These are phyloP conservation scores for Lactarius vividus DNA, from an alignment of 768 basidiomycete species.

Conservation along the genomic window DNA sequence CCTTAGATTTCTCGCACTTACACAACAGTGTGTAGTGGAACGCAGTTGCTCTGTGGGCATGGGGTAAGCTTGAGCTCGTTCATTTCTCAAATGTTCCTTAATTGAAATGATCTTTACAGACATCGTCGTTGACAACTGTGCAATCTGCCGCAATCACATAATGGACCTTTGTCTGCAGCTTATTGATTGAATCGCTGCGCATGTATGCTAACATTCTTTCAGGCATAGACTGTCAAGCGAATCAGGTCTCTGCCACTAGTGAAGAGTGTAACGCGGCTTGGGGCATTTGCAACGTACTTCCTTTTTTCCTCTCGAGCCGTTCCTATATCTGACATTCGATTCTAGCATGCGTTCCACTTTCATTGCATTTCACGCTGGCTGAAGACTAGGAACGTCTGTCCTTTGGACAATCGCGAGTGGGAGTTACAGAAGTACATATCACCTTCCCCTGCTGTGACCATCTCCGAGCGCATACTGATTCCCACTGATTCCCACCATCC, in stretches of 20 bases:
- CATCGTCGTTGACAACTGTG: constrained; percentile 98
- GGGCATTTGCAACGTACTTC: constrained; percentile 94
- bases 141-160: constrained; percentile 99
- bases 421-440: constrained; percentile 88
- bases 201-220: constrained; percentile 14
- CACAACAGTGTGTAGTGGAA: constrained; percentile 74
- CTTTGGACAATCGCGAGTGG: constrained; percentile 95
- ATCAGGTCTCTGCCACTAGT: constrained; percentile 94
- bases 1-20: background rate
- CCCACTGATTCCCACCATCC: constrained; percentile 2
- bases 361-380: constrained; percentile 99
- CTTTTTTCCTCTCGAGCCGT: background rate
- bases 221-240: constrained; percentile 99
- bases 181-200: background rate
- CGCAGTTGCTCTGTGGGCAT: constrained; percentile 97
- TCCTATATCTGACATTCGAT: background rate
- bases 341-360: constrained; percentile 97
- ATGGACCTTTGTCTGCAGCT: constrained; percentile 92
- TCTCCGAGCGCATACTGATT: background rate
- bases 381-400: constrained; percentile 95
- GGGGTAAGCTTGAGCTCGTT: constrained; percentile 58
- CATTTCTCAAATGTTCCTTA: background rate
- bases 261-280: constrained; percentile 98
- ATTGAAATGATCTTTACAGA: constrained; percentile 46
- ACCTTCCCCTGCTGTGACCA: background rate